Conservation (phyloP, 257 asterid species). For the Solanum tarapatanum region DNA sequence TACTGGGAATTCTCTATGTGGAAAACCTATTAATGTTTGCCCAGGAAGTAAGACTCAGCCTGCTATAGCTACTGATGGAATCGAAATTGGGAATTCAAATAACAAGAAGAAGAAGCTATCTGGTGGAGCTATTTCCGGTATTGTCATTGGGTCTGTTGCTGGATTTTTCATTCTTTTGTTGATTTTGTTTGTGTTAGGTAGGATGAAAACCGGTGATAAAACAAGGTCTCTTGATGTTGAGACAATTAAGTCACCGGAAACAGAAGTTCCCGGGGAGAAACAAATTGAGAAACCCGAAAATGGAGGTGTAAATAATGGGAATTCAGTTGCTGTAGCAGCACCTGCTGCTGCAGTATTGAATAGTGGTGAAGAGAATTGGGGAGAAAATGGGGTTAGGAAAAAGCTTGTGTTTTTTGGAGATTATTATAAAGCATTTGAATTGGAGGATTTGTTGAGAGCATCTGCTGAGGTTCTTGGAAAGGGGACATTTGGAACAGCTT, state of each 20-base stretch:
- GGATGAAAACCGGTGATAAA: slow-evolving; percentile 36
- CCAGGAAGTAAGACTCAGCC: slow-evolving; percentile 24
- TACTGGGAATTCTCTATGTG: slow-evolving; percentile 57
- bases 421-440: slow-evolving; percentile 18
- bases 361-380: slow-evolving; percentile 9
- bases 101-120: slow-evolving; percentile 22
- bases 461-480: slow-evolving; percentile 40
- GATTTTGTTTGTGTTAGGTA: slow-evolving; percentile 39
- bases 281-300: slow-evolving; percentile 12
- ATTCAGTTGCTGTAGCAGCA: slow-evolving; percentile 21
- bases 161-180: slow-evolving; percentile 35
- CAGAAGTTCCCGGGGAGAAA: slow-evolving; percentile 13
- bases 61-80: slow-evolving; percentile 12
- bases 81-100: neutral
- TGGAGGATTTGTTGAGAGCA: slow-evolving; percentile 33
- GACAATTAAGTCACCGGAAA: slow-evolving; percentile 40
- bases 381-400: slow-evolving; percentile 15
- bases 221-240: slow-evolving; percentile 37
- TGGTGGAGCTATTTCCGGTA: slow-evolving; percentile 72
- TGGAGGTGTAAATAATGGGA: slow-evolving; percentile 22
- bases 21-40: slow-evolving; percentile 55
- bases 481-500: slow-evolving; percentile 48
- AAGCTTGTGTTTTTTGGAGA: slow-evolving; percentile 22
- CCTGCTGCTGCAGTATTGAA: slow-evolving; percentile 32
- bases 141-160: slow-evolving; percentile 54